A percentile compares a stretch with the other conserved stretches of the same genome.
phyloP scores from a whole-genome alignment of 139 green algal species.

The Chlorella sp. region DNA sequence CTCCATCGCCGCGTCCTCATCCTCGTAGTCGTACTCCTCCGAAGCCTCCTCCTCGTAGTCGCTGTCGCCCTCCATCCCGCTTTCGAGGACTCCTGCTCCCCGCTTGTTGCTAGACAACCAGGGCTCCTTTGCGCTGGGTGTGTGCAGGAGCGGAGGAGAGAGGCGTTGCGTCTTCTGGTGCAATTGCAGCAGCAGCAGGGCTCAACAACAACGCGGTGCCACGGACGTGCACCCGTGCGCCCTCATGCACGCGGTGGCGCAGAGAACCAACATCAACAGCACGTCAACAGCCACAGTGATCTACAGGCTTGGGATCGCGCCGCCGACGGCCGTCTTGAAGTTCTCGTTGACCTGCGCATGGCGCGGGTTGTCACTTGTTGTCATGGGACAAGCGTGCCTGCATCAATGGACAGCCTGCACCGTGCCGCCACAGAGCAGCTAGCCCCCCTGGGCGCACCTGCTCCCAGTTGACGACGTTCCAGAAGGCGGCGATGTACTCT shows the following conservation, averaged over 20 bases:
- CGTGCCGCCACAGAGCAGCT: not conserved
- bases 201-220: too few species aligned
- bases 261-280: too few species aligned
- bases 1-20: not conserved
- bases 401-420: not conserved
- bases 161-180: too few species aligned
- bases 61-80: too few species aligned
- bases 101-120: too few species aligned
- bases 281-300: too few species aligned
- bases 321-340: slow-evolving; percentile 13
- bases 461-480: slow-evolving; percentile 70
- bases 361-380: not conserved
- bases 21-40: not conserved
- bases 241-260: too few species aligned
- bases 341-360: slow-evolving; percentile 9
- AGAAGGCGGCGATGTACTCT: slow-evolving; percentile 75
- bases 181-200: too few species aligned
- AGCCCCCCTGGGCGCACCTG: slow-evolving; percentile 12
- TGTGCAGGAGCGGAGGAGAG: too few species aligned
- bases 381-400: not conserved
- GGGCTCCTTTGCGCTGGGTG: too few species aligned
- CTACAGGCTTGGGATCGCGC: not conserved
- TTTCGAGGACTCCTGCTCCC: too few species aligned
- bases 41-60: not conserved
- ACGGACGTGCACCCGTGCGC: too few species aligned